A percentile compares a stretch with the other conserved stretches of the same genome.
Conservation (phyloP, 345 rosid genomes). For the Noccaea bulbosa region DNA sequence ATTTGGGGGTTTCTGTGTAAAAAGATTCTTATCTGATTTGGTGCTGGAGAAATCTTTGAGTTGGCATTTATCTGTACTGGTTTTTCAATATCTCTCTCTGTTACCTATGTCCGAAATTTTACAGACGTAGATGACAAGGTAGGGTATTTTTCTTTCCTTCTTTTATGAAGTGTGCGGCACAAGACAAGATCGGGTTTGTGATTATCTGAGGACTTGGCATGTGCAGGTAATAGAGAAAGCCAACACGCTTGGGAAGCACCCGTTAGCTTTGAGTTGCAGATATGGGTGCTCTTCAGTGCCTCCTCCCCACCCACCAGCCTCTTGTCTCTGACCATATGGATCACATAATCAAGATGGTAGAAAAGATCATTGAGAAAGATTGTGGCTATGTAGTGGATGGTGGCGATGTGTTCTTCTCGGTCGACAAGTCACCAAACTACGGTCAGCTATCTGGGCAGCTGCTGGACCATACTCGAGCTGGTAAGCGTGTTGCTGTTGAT, state of each 20-base stretch:
- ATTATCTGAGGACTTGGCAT: background rate
- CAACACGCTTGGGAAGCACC: conserved; percentile 61
- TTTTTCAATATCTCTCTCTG: background rate
- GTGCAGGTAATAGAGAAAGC: conserved; percentile 76
- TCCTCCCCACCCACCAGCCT: conserved; percentile 78
- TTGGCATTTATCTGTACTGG: too few relatives aligned
- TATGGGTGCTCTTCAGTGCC: conserved; percentile 79
- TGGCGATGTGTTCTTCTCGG: conserved; percentile 83
- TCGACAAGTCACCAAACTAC: conserved; percentile 74
- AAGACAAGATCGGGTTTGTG: background rate
- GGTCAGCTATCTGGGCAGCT: conserved; percentile 76
- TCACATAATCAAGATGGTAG: conserved; percentile 72
- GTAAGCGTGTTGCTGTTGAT: conserved; percentile 87
- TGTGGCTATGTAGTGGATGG: conserved; percentile 76
- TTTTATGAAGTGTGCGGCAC: background rate
- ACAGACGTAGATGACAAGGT: conserved; percentile 98
- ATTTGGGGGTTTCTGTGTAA: background rate
- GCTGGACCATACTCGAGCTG: conserved; percentile 76
- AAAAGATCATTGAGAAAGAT: conserved; percentile 74
- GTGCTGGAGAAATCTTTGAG: too few relatives aligned
- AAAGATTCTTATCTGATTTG: background rate
- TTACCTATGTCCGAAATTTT: conserved; percentile 73
- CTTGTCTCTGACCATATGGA: conserved; percentile 77
- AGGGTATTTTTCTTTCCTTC: conserved; percentile 15
- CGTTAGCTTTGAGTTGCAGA: conserved; percentile 66